phyloP scores from a whole-genome alignment of 2,329 filamentous ascomycete species.

The Clonostachys rosea region DNA sequence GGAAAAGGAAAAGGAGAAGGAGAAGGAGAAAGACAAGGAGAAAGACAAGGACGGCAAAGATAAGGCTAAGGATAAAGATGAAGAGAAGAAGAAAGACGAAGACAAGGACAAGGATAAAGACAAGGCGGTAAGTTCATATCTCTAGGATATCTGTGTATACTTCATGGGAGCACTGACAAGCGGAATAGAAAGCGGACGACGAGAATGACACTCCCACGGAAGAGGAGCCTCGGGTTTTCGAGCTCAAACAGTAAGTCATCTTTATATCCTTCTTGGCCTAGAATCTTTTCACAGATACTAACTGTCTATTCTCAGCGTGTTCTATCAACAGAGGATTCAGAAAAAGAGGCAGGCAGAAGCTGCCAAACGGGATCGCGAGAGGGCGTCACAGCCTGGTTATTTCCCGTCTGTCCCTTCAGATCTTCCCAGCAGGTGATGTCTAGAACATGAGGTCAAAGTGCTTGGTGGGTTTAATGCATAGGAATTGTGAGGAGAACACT shows the following conservation, averaged over 20 bases:
- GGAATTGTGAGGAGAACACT: too few relatives aligned
- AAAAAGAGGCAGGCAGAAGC: conserved; percentile 49
- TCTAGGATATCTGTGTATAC: conserved; percentile 1
- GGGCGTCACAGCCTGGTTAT: conserved; percentile 69
- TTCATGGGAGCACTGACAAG: too few relatives aligned
- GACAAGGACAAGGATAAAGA: conserved; percentile 26
- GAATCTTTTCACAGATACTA: not conserved
- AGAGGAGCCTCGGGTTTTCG: conserved; percentile 75
- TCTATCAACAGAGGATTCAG: conserved; percentile 81
- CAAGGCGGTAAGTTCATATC: conserved; percentile 17
- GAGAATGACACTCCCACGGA: conserved; percentile 30
- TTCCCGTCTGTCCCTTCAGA: conserved; percentile 83
- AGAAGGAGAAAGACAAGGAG: conserved; percentile 41
- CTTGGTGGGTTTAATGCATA: too few relatives aligned
- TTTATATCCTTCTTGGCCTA: not conserved
- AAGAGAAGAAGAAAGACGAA: conserved; percentile 29
- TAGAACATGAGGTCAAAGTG: not conserved
- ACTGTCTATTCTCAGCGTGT: conserved; percentile 51
- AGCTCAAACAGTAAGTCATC: conserved; percentile 65
- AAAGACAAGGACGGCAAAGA: conserved; percentile 40
- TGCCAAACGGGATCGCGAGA: conserved; percentile 76
- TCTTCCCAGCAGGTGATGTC: conserved; percentile 26
- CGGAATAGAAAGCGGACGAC: too few relatives aligned
- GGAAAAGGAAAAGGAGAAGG: conserved; percentile 53
- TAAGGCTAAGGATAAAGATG: conserved; percentile 36